These are phyloP conservation scores for Camillea tinctor DNA, from an alignment of 2,329 filamentous ascomycete genomes.

Conservation along the genomic window DNA sequence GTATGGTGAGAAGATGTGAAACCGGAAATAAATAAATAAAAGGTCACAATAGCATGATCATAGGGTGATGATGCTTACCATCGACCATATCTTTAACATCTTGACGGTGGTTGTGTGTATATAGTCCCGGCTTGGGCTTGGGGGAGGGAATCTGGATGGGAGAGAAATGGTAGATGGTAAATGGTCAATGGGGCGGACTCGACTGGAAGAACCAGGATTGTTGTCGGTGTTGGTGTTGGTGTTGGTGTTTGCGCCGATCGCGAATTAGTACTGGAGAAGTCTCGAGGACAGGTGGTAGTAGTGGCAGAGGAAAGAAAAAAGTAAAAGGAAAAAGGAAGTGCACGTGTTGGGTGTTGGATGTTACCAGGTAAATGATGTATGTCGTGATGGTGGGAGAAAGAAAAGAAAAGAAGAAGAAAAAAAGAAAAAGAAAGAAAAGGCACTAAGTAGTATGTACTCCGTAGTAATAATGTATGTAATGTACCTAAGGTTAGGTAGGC, in stretches of 20 bases:
- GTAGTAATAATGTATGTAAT: too few species aligned
- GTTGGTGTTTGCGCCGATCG: neutral
- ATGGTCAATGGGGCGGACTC: too few species aligned
- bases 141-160: neutral
- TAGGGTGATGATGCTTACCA: conserved; percentile 61
- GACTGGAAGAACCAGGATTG: neutral
- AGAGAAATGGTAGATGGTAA: too few species aligned
- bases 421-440: neutral
- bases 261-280: neutral
- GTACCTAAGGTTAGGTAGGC: too few species aligned
- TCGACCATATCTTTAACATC: conserved; percentile 99
- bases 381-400: neutral
- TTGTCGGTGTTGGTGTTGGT: too few species aligned
- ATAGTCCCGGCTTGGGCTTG: neutral
- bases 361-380: too few species aligned
- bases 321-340: neutral
- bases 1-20: conserved; percentile 17
- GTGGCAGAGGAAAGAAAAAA: neutral
- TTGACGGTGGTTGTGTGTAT: conserved; percentile 39
- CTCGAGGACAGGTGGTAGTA: too few species aligned
- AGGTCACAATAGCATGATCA: too few species aligned
- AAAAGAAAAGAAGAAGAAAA: neutral
- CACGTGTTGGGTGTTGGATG: neutral
- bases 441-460: too few species aligned
- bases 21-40: neutral